Evolutionary conservation across 192 early-diverging fungal species (phyloP).

Genomic region (Gaertneriomyces sp.): DNA sequence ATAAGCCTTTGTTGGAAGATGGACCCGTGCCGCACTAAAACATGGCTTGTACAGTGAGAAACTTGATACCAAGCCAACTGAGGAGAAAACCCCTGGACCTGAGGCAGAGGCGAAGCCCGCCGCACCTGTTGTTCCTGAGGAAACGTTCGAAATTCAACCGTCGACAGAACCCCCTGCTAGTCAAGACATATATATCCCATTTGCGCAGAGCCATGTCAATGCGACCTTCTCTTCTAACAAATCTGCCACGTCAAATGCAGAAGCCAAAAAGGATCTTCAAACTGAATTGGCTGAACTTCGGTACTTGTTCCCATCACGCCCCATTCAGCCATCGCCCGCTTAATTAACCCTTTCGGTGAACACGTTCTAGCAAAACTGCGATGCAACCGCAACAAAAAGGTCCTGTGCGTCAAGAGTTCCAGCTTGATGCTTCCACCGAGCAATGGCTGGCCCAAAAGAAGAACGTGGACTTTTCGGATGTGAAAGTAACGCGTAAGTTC

Average conservation of each 20-base stretch:
- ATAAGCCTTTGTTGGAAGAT: no score
- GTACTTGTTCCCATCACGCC: not conserved
- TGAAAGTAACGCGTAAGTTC: constrained; percentile 14
- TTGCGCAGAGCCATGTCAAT: constrained; percentile 18
- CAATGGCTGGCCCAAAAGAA: constrained; percentile 25
- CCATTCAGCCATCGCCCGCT: not conserved
- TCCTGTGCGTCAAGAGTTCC: constrained; percentile 2
- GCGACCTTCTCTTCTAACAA: constrained; percentile 30
- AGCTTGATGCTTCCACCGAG: constrained; percentile 8
- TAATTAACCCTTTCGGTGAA: not conserved
- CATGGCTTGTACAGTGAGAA: not conserved
- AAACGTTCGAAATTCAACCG: constrained; percentile 8
- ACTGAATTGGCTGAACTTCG: constrained; percentile 24
- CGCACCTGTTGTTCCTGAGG: not conserved
- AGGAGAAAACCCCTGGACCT: not conserved
- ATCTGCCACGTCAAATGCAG: constrained; percentile 10
- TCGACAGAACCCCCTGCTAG: constrained; percentile 4
- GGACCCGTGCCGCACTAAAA: no score
- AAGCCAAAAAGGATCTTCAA: constrained; percentile 18
- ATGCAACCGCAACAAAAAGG: not conserved
- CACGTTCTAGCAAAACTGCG: not conserved
- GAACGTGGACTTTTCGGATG: constrained; percentile 22
- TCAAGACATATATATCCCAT: constrained; percentile 33
- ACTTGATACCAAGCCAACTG: not conserved
- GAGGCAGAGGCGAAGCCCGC: not conserved